Evolutionary conservation across 768 basidiomycete genomes (phyloP).

Genomic region (Pleurotus tuber-regium): DNA sequence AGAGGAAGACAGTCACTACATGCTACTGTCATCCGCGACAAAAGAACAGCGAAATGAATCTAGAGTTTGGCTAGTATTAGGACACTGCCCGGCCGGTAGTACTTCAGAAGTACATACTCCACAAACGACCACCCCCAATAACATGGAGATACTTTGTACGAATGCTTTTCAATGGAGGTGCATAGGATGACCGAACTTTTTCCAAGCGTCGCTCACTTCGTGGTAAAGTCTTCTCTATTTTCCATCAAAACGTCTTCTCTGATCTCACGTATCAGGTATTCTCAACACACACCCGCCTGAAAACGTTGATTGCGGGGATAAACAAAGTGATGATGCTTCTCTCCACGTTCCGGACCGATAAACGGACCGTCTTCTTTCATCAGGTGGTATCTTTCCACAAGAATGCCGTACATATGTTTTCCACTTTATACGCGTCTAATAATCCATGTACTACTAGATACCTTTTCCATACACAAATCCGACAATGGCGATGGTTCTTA

Average conservation of each 20-base stretch:
- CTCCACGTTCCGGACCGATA: neutral
- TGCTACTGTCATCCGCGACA: too few species aligned
- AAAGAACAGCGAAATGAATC: too few species aligned
- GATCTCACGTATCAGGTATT: neutral
- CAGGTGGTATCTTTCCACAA: constrained; percentile 5
- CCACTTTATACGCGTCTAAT: constrained; percentile 2
- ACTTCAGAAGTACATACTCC: too few species aligned
- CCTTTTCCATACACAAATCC: neutral
- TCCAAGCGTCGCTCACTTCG: neutral
- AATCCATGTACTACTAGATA: neutral
- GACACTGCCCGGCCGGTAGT: too few species aligned
- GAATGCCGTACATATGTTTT: neutral
- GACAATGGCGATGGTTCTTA: neutral
- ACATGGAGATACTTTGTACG: too few species aligned
- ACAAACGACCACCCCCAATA: too few species aligned
- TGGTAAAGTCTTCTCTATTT: neutral
- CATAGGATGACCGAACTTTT: neutral
- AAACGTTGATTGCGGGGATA: neutral
- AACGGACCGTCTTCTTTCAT: neutral
- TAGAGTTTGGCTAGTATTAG: too few species aligned
- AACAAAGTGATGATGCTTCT: neutral
- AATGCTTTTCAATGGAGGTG: too few species aligned
- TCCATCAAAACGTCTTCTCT: neutral
- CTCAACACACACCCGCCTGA: neutral
- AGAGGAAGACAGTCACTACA: too few species aligned